Conservation (phyloP, 2,329 filamentous ascomycete genomes). For the Verticillium isaacii region DNA sequence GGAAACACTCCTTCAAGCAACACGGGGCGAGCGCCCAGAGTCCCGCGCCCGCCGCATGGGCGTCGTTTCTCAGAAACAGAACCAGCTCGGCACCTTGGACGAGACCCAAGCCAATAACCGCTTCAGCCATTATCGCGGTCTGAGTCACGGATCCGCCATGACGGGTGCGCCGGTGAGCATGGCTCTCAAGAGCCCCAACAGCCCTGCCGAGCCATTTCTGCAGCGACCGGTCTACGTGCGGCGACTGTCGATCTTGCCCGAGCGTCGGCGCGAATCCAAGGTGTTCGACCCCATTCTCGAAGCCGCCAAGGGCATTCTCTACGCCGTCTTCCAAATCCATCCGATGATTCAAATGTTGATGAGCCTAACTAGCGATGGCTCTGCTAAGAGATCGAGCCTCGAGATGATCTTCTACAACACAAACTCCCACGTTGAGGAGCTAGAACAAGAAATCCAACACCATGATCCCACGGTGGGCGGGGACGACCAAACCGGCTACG, state of each 20-base stretch:
- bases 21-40: constrained; percentile 43
- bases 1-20: constrained; percentile 50
- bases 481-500: constrained; percentile 43
- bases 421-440: constrained; percentile 59
- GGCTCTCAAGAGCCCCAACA: constrained; percentile 49
- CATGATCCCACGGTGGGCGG: constrained; percentile 48
- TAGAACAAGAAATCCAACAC: constrained; percentile 60
- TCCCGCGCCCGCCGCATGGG: constrained; percentile 61
- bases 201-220: constrained; percentile 52
- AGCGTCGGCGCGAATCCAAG: constrained; percentile 58
- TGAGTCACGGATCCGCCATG: constrained; percentile 67
- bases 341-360: constrained; percentile 64
- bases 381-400: constrained; percentile 57
- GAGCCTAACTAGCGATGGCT: constrained; percentile 55
- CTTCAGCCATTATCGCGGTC: constrained; percentile 61
- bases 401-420: constrained; percentile 66
- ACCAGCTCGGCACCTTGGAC: constrained; percentile 58
- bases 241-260: constrained; percentile 57
- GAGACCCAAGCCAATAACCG: constrained; percentile 59
- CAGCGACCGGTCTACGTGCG: constrained; percentile 60
- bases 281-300: constrained; percentile 58
- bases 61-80: constrained; percentile 54
- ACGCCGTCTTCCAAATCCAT: constrained; percentile 64
- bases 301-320: constrained; percentile 61
- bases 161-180: constrained; percentile 39